Base-by-base conservation (phyloP, 2,329 filamentous ascomycete genomes). In the Lasiodiplodia gonubiensis region DNA sequence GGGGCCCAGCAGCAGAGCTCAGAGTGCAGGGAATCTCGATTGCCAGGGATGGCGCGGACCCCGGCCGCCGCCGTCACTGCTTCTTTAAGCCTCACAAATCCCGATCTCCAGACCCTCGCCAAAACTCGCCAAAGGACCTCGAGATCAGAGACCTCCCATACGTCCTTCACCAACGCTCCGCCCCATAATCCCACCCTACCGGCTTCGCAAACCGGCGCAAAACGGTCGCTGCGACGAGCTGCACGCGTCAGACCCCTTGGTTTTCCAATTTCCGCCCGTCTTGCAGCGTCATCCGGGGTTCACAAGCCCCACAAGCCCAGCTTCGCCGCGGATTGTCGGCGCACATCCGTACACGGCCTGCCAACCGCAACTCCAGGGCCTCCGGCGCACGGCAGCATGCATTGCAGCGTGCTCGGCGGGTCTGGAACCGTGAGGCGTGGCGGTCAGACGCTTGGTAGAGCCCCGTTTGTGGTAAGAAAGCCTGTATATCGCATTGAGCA, bases 71-170 rank as follows among this genome's bases (percentile, higher is more conserved):
- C 39, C 16, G 18, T 48, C 23, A 7, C 35, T 35, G 12, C 49
- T 63, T 46, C 42, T 48, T 63, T 63, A 63, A 63, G 59, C 59
- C 59, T 63, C 59, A 49, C 12, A 51, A 63, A 63, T 63, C 59
- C 59, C 59, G 59, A 63, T 63, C 59, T 63, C 59, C 27, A 63
- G 42, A 63, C 59, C 59, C 59, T 51, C 59, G 46, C 27, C 14
- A 27, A 33, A 33, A 33, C n/a, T 33, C 30, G 30, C 30, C 30
- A 33, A 35, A 61, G 23, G 59, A 35, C 59, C 59, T 63, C 59
- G 46, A 51, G 59, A 63, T 63, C 59, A 51, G 46, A 51, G 46
- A 63, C 42, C 59, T 63, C 59, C 42, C 18, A 63, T 63, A 51
- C 59, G 59, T 63, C 59, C 46, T 51, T 37, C 59, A 33, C 37